Percentiles rank a stretch among this genome's conserved stretches.
These are phyloP conservation scores for Acacia acuminata DNA, from an alignment of 306 rosid genomes.

Conservation along the genomic window DNA sequence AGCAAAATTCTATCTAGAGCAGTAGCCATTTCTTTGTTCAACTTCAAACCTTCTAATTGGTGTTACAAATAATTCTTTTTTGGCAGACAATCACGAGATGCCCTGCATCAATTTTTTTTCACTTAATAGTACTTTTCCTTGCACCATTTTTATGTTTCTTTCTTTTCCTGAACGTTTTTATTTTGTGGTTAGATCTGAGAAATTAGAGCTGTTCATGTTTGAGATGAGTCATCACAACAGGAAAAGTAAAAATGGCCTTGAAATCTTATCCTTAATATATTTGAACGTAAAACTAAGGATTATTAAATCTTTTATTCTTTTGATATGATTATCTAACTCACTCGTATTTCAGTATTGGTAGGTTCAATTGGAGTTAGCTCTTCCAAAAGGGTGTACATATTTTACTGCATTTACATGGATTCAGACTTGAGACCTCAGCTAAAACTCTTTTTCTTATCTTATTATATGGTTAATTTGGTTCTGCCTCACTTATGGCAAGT, in stretches of 20 bases:
- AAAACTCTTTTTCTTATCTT: not conserved
- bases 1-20: not conserved
- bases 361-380: no score
- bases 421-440: no score
- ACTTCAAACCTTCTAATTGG: not conserved
- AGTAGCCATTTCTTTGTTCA: not conserved
- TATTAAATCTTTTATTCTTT: not conserved
- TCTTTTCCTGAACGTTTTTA: not conserved
- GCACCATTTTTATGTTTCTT: not conserved
- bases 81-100: not conserved
- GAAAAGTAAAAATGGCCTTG: not conserved
- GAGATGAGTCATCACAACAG: not conserved
- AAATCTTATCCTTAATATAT: not conserved
- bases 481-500: conserved; percentile 12
- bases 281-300: not conserved
- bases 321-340: no score
- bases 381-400: no score
- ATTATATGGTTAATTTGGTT: not conserved
- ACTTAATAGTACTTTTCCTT: not conserved
- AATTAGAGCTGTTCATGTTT: not conserved
- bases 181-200: not conserved
- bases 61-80: not conserved
- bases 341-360: no score
- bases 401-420: no score
- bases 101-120: not conserved